Evolutionary conservation across 1,284 basidiomycete species (phyloP), one percentile per base, ranked within the genome.

Genomic region (Takashimella koratensis): DNA sequence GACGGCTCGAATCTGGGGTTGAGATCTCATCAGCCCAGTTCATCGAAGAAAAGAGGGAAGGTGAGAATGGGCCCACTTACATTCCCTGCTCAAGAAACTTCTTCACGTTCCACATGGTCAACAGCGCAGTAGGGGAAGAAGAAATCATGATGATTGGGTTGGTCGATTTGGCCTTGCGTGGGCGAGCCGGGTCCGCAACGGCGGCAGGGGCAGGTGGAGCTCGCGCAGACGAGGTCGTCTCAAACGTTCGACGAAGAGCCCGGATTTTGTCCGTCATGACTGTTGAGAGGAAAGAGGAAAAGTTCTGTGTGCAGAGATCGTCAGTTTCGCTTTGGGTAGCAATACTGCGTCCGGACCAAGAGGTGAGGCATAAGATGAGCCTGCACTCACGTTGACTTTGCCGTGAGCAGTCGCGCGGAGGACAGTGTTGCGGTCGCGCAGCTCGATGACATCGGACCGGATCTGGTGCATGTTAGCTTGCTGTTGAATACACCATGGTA

Each of bases 81-180:
- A 85, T 78, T 2, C 92, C 84, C 66, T 97, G 89, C 76, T 97
- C 90, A 16, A 98, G 77, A 74, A 98, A 95, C 44, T 83, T 83
- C 72, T 90, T 90, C 56, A 98, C 91, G 73, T 98, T 98, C 82
- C 94, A 87, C 91, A 98, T 96, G 4, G 91, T 97, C 68, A 98
- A 85, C 51, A 98, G 83, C 6, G 93, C 86, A 0, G 94, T 97
- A 0, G 93, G 93, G 1, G 90, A 93, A 0, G 92, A 96, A 0
- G 93, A 95, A 39, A 98, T 92, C 76, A 98, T 86, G 71, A 98
- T 94, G 68, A 98, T 98, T 0, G 94, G 94, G 73, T 87, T 85
- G 6, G 47, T 50, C 12, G 67, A 65, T 49, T 62, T 62, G 22
- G 64, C 62, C 57, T 71, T 70, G 47, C 65, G 82, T 1, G 81